Evolutionary conservation across 805 yeast genomes (phyloP).

Genomic region (Candida khao-thaluensis): DNA sequence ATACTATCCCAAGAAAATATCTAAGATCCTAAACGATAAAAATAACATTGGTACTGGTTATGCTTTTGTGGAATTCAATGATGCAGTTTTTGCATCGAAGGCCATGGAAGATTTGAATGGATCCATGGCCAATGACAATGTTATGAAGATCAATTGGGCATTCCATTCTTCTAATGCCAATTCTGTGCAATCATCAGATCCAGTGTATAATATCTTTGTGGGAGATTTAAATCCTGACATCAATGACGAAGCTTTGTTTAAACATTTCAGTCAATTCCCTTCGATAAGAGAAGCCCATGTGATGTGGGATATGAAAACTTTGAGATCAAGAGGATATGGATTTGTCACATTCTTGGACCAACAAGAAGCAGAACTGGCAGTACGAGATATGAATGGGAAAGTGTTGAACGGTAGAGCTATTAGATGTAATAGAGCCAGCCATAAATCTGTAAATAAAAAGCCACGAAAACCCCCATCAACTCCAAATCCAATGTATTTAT

Average conservation of each 20-base stretch:
- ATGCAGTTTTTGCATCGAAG: conserved; percentile 54
- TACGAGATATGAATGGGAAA: conserved; percentile 71
- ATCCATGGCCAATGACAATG: conserved; percentile 50
- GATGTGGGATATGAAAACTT: conserved; percentile 97
- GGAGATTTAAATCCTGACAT: conserved; percentile 85
- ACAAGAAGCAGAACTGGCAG: conserved; percentile 71
- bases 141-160: conserved; percentile 76
- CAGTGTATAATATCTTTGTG: conserved; percentile 72
- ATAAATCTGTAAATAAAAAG: conserved; percentile 37
- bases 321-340: conserved; percentile 89
- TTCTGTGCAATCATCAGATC: conserved; percentile 37
- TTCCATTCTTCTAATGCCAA: conserved; percentile 73
- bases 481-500: not conserved
- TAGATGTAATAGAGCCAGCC: conserved; percentile 87
- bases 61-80: conserved; percentile 77
- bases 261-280: conserved; percentile 55
- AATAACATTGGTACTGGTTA: conserved; percentile 72
- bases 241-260: conserved; percentile 67
- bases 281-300: conserved; percentile 82
- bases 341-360: conserved; percentile 72
- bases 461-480: not conserved
- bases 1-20: conserved; percentile 59
- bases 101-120: conserved; percentile 66
- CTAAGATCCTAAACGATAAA: conserved; percentile 75
- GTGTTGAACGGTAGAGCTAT: conserved; percentile 71